Evolutionary conservation across 176 grass and related monocot species (phyloP), one percentile per base, ranked within the genome.

Genomic region (Miscanthus lutarioriparius): DNA sequence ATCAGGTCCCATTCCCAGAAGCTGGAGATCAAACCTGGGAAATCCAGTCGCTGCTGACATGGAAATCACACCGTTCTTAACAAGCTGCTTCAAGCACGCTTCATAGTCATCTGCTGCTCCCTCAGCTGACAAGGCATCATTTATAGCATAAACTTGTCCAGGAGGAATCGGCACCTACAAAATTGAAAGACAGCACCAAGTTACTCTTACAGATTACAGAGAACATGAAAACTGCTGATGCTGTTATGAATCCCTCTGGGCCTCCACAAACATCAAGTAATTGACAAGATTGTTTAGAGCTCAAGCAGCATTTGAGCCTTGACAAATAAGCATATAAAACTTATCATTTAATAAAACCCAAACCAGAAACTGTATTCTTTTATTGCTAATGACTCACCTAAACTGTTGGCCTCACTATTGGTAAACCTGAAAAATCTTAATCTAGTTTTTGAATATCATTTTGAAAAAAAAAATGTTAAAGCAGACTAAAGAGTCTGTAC

Each of bases 1-100:
- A 84, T 99, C 96, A 8, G 96, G 96, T n/a, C 91, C 93, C 93
- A 99, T 99, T 67, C 96, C 93, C 16, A 99, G 87, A 66, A 99
- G 89, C 93, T 92, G 89, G 44, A 99, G 81, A 87, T 99, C 93
- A 65, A 98, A 98, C 76, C 81, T 74, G 51, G 91, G 96, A 80
- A 94, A 91, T 25, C 96, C 93, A 71, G 93, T 85, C 25, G 70
- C 70, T 15, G 83, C 22, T 68, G 75, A 88, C 74, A 92, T 80
- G 45, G 85, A 56, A 62, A 99, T 79, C 47, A 90, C 87, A 2
- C 88, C 89, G 22, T 53, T 36, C 81, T 93, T 90, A 35, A 96
- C 90, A 82, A 99, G 90, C 72, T 96, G 88, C 81, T 94, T 99
- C 77, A 99, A 54, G 75, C 84, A 68, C 59, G 59, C 53, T 86